Evolutionary conservation across 129 eudicot genomes (phyloP).

Genomic region (Glebionis coronaria): DNA sequence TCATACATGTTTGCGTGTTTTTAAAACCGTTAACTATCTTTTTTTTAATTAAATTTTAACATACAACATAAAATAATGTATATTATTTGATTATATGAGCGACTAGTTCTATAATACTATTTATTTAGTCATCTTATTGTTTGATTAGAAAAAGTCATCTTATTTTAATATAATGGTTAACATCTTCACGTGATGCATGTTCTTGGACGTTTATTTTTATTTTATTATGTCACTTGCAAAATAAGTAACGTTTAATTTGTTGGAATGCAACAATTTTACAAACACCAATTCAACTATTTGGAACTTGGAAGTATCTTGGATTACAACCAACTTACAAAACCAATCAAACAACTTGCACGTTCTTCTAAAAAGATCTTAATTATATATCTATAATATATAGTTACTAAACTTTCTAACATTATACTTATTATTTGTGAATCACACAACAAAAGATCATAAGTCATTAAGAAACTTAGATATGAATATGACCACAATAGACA

Average conservation of each 20-base stretch:
- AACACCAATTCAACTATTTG: slow-evolving; percentile 7
- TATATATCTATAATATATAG: neutral
- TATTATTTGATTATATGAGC: no score
- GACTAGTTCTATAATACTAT: no score
- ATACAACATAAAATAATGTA: no score
- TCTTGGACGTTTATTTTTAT: slow-evolving; percentile 4
- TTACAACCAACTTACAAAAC: slow-evolving; percentile 7
- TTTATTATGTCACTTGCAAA: neutral
- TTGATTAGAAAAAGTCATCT: no score
- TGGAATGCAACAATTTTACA: neutral
- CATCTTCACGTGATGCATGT: slow-evolving; percentile 8
- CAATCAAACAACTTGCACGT: slow-evolving; percentile 12
- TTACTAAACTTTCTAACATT: neutral
- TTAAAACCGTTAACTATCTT: no score
- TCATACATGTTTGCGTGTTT: no score
- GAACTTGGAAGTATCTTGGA: slow-evolving; percentile 8
- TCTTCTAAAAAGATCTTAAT: neutral
- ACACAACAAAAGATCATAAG: no score
- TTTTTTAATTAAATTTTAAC: no score
- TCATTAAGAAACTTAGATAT: no score
- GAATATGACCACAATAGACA: no score
- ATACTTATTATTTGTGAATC: neutral
- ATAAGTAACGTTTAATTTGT: neutral
- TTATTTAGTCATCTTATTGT: no score
- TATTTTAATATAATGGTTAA: no score